phyloP scores from a whole-genome alignment of 176 grass and related monocot genomes.

The Puccinellia tenuiflora region DNA sequence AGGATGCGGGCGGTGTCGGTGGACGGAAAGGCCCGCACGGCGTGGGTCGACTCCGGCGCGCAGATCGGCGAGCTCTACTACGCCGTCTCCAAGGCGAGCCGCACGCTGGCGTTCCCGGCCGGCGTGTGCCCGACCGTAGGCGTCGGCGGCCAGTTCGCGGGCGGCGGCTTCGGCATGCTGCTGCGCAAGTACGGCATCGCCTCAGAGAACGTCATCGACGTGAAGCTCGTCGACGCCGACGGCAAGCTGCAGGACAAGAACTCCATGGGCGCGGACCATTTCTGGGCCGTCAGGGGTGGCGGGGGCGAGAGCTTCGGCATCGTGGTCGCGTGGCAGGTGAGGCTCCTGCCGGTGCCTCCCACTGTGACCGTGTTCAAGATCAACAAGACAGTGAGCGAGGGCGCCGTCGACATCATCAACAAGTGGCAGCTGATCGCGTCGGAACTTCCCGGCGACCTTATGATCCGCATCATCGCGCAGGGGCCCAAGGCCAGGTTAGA shows the following conservation, averaged over 20 bases:
- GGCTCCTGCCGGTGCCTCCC: neutral
- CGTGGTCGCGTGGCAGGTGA: conserved; percentile 32
- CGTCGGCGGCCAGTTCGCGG: conserved; percentile 42
- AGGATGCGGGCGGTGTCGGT: conserved; percentile 10
- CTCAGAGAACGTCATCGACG: conserved; percentile 42
- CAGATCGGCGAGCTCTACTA: conserved; percentile 42
- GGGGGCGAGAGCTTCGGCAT: conserved; percentile 41
- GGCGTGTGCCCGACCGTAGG: conserved; percentile 41
- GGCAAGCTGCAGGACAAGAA: conserved; percentile 25
- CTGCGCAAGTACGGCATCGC: conserved; percentile 43
- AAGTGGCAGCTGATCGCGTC: conserved; percentile 39
- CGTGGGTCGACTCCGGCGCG: conserved; percentile 49
- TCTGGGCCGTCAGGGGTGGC: conserved; percentile 46
- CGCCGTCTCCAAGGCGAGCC: conserved; percentile 16
- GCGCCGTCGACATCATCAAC: conserved; percentile 21
- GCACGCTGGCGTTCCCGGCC: conserved; percentile 19
- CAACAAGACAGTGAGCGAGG: conserved; percentile 2
- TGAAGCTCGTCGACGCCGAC: conserved; percentile 29
- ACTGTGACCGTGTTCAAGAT: conserved; percentile 26
- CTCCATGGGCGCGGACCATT: conserved; percentile 30
- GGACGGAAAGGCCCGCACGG: conserved; percentile 5
- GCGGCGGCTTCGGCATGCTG: conserved; percentile 40
- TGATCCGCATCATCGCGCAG: neutral
- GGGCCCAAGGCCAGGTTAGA: neutral
- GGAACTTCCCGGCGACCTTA: conserved; percentile 14